Evolutionary conservation across 495 filamentous ascomycete species (phyloP).

Genomic region (Corynascus novoguineensis): DNA sequence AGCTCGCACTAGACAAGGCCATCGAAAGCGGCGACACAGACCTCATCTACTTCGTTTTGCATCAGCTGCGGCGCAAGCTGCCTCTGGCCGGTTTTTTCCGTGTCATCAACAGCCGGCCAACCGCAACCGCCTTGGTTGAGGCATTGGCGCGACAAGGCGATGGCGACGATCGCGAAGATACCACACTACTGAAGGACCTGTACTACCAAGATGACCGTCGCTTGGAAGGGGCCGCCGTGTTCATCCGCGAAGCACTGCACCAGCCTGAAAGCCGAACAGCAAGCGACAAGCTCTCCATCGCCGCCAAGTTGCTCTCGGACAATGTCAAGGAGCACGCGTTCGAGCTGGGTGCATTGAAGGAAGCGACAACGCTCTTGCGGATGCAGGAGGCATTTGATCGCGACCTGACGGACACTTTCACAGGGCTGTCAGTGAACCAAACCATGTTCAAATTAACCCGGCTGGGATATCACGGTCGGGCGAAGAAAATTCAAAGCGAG

Average conservation of each 20-base stretch:
- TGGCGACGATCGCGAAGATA: conserved; percentile 51
- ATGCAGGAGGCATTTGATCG: conserved; percentile 80
- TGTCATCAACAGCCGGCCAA: conserved; percentile 78
- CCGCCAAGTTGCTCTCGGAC: conserved; percentile 74
- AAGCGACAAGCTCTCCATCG: conserved; percentile 77
- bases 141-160: conserved; percentile 54
- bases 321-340: conserved; percentile 68
- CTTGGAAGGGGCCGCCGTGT: conserved; percentile 79
- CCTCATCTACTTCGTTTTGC: conserved; percentile 80
- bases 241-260: conserved; percentile 71
- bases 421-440: conserved; percentile 81
- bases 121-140: conserved; percentile 86
- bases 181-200: conserved; percentile 83
- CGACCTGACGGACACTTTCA: conserved; percentile 68
- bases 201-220: conserved; percentile 97
- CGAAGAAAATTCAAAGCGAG: conserved; percentile 79
- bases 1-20: conserved; percentile 92
- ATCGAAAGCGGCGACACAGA: conserved; percentile 95
- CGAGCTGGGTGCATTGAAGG: conserved; percentile 69
- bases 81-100: conserved; percentile 90
- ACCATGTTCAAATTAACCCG: conserved; percentile 79
- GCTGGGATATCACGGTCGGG: conserved; percentile 68
- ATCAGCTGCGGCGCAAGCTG: conserved; percentile 84
- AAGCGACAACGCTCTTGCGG: conserved; percentile 71
- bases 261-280: conserved; percentile 56